Base-by-base conservation (phyloP, 1,139 yeast species). In the Zhuliangozyma parablackwelliae region DNA sequence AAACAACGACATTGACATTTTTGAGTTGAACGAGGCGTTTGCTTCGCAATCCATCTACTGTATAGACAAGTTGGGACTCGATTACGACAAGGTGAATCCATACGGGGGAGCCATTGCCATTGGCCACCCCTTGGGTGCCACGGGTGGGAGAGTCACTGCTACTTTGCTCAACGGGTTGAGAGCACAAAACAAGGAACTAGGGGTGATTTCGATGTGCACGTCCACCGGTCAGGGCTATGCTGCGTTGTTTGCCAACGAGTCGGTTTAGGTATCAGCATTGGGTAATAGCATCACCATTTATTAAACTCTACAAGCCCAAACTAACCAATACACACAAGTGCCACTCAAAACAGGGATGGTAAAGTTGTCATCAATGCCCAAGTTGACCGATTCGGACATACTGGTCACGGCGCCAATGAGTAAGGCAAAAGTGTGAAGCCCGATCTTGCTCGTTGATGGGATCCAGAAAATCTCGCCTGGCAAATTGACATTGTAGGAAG, bases 281-380 rank as follows among this genome's bases (percentile, higher is more conserved):
- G 7, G 9, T 32, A 27, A 8, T 32, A 27, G 28, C 10, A 10
- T 28, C 7, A 13, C 16, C 10, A 20, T 9, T 28, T 10, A 26
- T 32, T 13, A 27, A 13, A 30, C 26, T 33, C 16, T 30, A 30
- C 24, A 26, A 26, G 12, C 47, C 49, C 16, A 41, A 38, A 38
- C 48, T 47, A 30, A 79, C 72, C 13, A 75, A 65, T 24, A 59
- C 43, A 89, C 66, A 49, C 83, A 76, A 10, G 72, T 57, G 7
- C 94, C 84, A 30, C 95, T 81, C 34, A 89, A 57, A 1, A 87
- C 88, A 3, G 98, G 98, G 42, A 92, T 90, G 35, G 97, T 89
- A 51, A 94, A 77, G 58, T 92, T 92, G 57, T 92, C 99, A 59
- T 92, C 98, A 59, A 88, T 63, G 30, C 78, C 80, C 26, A 89